Base-by-base conservation (phyloP, 352 stramenopile species). In the Phytophthora chlamydospora region DNA sequence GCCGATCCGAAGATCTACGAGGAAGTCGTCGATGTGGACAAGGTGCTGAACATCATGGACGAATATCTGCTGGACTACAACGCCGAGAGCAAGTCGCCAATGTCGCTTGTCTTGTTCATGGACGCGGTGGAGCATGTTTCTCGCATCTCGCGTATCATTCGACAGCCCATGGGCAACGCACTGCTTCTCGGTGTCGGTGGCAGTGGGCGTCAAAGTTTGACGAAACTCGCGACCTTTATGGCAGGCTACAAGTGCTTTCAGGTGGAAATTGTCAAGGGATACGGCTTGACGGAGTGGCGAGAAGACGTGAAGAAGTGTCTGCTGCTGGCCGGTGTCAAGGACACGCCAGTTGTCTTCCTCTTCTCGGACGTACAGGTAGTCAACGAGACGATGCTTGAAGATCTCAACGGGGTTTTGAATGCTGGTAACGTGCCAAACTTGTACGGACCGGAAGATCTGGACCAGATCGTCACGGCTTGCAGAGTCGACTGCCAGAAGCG, bases 281-380 rank as follows among this genome's bases (percentile, higher is more conserved):
- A 98, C 54, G 91, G 94, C 10, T 88, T 96, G 53, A 70, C 70
- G 0, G 93, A 98, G 59, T 98, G 94, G 93, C 88, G 91, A 16
- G 94, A 98, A 8, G 91, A 98, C 38, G 74, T 98, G 4, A 98
- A 98, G 58, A 95, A 90, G 57, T 94, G 85, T 46, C 58, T 97
- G 7, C 64, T 98, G 33, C 68, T 92, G 29, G 95, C 93, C 17
- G 95, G 95, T 24, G 75, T 98, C 0, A 92, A 98, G 27, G 86
- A 98, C 48, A 96, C 84, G 10, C 88, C 80, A 0, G 85, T 98
- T 13, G 89, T 98, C 1, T 98, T 98, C 48, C 74, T 98, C 6
- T 98, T 98, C 58, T 97, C 88, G 0, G 95, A 98, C 49, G 92
- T 97, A 1, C 93, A 98, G 68, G 96, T 98, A 21, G 90, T 98